A percentile compares a stretch with the other conserved stretches of the same genome.
Evolutionary conservation across 164 flowering plant species (phyloP).

Genomic region (Annona squamosa): DNA sequence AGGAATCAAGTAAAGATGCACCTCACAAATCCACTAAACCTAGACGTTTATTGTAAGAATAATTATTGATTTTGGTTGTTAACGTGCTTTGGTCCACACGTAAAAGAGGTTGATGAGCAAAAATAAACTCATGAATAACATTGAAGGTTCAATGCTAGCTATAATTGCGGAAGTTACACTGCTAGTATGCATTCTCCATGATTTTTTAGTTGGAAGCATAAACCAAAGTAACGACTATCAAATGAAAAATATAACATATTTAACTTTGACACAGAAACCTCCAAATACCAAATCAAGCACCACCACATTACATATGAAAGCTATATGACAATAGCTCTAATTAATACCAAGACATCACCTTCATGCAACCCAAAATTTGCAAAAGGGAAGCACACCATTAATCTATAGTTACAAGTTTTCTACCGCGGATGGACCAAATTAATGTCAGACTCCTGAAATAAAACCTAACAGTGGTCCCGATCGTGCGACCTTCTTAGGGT

Average conservation of each 20-base stretch:
- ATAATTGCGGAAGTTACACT: too few relatives aligned
- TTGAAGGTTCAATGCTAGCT: too few relatives aligned
- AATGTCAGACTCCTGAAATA: not conserved
- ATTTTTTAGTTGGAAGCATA: too few relatives aligned
- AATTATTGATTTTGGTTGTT: too few relatives aligned
- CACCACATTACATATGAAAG: not conserved
- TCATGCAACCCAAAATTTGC: constrained; percentile 6
- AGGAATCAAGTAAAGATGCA: not conserved
- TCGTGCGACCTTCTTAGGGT: constrained; percentile 37
- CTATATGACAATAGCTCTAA: not conserved
- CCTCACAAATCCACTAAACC: constrained; percentile 2
- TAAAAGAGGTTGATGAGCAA: too few relatives aligned
- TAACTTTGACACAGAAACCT: not conserved
- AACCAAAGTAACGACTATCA: too few relatives aligned
- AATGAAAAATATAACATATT: too few relatives aligned
- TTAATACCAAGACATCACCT: not conserved
- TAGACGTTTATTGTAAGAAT: not conserved
- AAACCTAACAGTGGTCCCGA: constrained; percentile 18
- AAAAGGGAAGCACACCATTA: constrained; percentile 1
- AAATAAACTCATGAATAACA: too few relatives aligned
- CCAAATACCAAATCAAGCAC: not conserved
- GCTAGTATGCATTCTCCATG: too few relatives aligned
- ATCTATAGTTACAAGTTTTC: not conserved
- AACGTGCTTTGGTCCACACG: too few relatives aligned
- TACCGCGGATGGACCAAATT: not conserved